These are phyloP conservation scores for Carallia pectinifolia DNA, from an alignment of 345 rosid species.

Conservation along the genomic window DNA sequence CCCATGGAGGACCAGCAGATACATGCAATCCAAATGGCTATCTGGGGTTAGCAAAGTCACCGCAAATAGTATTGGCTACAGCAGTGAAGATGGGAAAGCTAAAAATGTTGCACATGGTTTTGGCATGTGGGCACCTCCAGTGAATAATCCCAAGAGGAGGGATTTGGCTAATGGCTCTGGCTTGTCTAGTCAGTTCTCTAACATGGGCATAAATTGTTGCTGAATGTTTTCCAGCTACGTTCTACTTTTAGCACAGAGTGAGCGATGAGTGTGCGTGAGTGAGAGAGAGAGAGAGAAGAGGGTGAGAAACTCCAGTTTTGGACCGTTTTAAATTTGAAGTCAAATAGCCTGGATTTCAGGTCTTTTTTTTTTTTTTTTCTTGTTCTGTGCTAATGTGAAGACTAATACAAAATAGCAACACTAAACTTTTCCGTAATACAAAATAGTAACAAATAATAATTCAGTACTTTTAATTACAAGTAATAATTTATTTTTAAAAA, in stretches of 20 bases:
- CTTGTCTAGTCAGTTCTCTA: conserved; percentile 46
- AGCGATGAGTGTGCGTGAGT: too few species aligned
- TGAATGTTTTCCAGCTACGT: not conserved
- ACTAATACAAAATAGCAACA: not conserved
- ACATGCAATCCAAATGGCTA: conserved; percentile 59
- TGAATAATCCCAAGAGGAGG: conserved; percentile 20
- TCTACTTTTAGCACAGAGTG: not conserved
- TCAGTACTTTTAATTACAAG: too few species aligned
- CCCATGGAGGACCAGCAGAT: conserved; percentile 53
- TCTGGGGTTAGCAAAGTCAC: conserved; percentile 11
- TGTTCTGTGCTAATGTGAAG: not conserved
- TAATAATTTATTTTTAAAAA: too few species aligned
- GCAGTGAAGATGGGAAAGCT: conserved; percentile 5
- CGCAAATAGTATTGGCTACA: too few species aligned
- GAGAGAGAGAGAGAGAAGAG: not conserved
- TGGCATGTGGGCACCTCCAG: conserved; percentile 28
- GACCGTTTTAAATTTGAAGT: not conserved
- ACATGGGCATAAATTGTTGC: conserved; percentile 46
- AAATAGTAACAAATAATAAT: too few species aligned
- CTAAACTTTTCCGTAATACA: too few species aligned
- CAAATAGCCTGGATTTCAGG: not conserved
- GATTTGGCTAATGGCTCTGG: conserved; percentile 36
- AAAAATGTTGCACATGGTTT: conserved; percentile 6
- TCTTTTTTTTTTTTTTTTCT: not conserved
- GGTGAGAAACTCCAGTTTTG: conserved; percentile 16